Conservation (phyloP, 257 asterid genomes). For the Henckelia pumila region DNA sequence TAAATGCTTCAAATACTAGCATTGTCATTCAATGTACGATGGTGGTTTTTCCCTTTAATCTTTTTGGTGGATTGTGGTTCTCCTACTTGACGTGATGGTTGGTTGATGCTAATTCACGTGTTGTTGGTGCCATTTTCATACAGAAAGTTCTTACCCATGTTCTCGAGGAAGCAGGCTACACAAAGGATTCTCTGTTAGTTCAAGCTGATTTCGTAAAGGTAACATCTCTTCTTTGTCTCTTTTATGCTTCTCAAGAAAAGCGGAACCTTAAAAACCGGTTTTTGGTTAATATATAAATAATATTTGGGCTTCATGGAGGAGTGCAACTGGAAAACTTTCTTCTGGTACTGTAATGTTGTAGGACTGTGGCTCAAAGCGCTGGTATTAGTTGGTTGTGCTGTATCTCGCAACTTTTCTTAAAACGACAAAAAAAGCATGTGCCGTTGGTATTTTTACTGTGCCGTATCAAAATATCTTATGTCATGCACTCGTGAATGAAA, state of each 20-base stretch:
- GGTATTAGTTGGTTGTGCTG: background rate
- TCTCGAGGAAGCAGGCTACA: slow-evolving; percentile 89
- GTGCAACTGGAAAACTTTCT: background rate
- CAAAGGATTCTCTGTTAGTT: slow-evolving; percentile 57
- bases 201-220: slow-evolving; percentile 86
- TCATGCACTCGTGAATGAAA: background rate
- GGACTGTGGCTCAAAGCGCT: background rate
- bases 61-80: slow-evolving; percentile 1
- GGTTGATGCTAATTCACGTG: slow-evolving; percentile 16
- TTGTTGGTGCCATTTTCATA: slow-evolving; percentile 19
- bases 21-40: slow-evolving; percentile 5
- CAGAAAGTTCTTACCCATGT: slow-evolving; percentile 73
- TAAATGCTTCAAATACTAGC: background rate
- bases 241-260: background rate
- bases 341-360: background rate
- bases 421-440: no score
- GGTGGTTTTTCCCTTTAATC: background rate
- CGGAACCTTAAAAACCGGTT: background rate
- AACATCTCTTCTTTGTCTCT: slow-evolving; percentile 16
- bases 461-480: no score
- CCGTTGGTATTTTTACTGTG: background rate
- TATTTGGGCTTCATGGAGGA: background rate
- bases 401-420: background rate
- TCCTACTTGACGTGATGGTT: slow-evolving; percentile 4
- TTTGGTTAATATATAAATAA: background rate